Evolutionary conservation across 192 early-diverging fungal genomes (phyloP), one percentile per base, ranked within the genome.

Genomic region (Coemansia sp.): DNA sequence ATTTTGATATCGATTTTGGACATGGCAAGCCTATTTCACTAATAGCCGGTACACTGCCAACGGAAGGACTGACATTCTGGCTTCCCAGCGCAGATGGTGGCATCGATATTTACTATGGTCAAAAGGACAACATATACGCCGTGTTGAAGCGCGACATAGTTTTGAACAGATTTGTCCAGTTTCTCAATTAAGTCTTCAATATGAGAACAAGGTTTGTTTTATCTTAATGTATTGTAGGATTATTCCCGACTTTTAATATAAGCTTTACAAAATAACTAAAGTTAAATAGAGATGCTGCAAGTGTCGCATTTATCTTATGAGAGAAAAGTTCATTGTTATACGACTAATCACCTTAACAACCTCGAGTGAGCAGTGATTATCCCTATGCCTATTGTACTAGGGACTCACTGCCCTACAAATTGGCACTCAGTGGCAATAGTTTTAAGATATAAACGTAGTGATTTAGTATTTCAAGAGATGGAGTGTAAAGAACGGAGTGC

Each of bases 11-110:
- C 21, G 70, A 69, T 27, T 69, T 72, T 72, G 69, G 75, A 0
- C 29, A 68, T 13, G 75, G 75, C 2, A 72, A 53, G 64, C 46
- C 46, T 10, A 21, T 50, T 50, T n/a, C 19, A 9, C 19, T 50
- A 19, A 9, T 50, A 6, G 46, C 46, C 10, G 46, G 46, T 10
- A 50, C 46, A 27, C 46, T 50, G 19, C 46, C 46, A 11, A 50
- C 46, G 6, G 46, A 50, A 21, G 46, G 46, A 50, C 6, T 72
- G 62, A 3, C 62, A 3, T 64, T 46, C 6, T 77, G 70, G 75
- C 41, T 72, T 53, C 75, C 70, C 7, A 36, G 57, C 46, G 31
- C 9, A 8, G 57, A 77, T 35, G 75, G 70, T 16, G 75, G 75
- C 10, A 63, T 69, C 10, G 46, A 50, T 19, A 50, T 50, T n/a